phyloP scores from a whole-genome alignment of 768 basidiomycete species.

The Tephrocybe sp. region DNA sequence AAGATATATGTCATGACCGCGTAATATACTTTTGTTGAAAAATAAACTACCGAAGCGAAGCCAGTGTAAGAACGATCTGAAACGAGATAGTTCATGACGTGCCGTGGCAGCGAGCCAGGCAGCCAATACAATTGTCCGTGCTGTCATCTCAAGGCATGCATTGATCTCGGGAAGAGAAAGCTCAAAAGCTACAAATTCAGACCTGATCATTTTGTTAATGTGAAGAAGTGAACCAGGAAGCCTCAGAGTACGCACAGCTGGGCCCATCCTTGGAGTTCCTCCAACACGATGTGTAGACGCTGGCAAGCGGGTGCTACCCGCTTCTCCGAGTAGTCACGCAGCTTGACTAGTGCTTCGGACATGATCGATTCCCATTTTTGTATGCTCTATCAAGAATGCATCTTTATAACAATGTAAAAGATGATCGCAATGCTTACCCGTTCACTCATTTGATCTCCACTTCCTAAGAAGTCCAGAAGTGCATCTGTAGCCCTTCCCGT shows the following conservation, averaged over 20 bases:
- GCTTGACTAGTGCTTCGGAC: slow-evolving; percentile 64
- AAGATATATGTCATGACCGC: slow-evolving; percentile 2
- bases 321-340: slow-evolving; percentile 74
- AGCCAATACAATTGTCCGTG: slow-evolving; percentile 59
- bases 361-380: slow-evolving; percentile 83
- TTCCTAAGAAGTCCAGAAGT: slow-evolving; percentile 72
- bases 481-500: slow-evolving; percentile 74
- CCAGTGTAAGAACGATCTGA: slow-evolving; percentile 81
- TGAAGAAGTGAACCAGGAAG: slow-evolving; percentile 5
- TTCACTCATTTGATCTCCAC: slow-evolving; percentile 80
- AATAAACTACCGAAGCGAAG: slow-evolving; percentile 62
- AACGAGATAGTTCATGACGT: slow-evolving; percentile 66
- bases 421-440: slow-evolving; percentile 47
- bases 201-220: slow-evolving; percentile 38
- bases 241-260: slow-evolving; percentile 46
- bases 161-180: slow-evolving; percentile 50
- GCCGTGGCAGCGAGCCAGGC: slow-evolving; percentile 70
- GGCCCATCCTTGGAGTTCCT: slow-evolving; percentile 81
- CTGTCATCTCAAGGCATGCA: slow-evolving; percentile 51
- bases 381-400: slow-evolving; percentile 52
- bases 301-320: slow-evolving; percentile 74
- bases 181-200: slow-evolving; percentile 55
- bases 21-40: not conserved
- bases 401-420: slow-evolving; percentile 19
- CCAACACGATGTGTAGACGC: slow-evolving; percentile 70